These are phyloP conservation scores for Rickenella mellea DNA, from an alignment of 768 basidiomycete genomes.

Conservation along the genomic window DNA sequence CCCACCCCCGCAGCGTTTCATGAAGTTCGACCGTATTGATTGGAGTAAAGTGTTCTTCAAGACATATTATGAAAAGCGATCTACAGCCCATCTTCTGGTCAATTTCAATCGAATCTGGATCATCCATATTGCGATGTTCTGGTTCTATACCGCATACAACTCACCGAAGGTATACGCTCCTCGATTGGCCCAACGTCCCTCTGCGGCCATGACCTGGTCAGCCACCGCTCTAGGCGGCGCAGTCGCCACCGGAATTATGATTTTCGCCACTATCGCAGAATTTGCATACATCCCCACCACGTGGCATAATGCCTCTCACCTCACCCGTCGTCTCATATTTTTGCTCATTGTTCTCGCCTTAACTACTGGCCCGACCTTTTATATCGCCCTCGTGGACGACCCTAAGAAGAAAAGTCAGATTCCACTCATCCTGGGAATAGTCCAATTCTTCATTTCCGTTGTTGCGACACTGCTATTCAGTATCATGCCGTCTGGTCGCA, in stretches of 20 bases:
- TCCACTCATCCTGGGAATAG: constrained; percentile 85
- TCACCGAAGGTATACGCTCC: constrained; percentile 87
- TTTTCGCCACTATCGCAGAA: constrained; percentile 85
- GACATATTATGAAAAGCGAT: constrained; percentile 96
- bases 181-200: constrained; percentile 51
- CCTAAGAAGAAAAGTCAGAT: constrained; percentile 48
- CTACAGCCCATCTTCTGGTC: constrained; percentile 85
- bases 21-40: constrained; percentile 84
- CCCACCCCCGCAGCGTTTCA: constrained; percentile 86
- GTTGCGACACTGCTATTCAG: constrained; percentile 76
- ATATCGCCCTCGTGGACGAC: constrained; percentile 80
- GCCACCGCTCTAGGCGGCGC: constrained; percentile 93
- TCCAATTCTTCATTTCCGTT: constrained; percentile 89
- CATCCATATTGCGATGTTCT: constrained; percentile 85
- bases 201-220: constrained; percentile 89
- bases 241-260: constrained; percentile 90
- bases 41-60: constrained; percentile 98
- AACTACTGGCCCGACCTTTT: constrained; percentile 89
- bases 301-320: constrained; percentile 97
- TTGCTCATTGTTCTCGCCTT: constrained; percentile 86
- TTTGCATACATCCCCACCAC: constrained; percentile 97
- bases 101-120: constrained; percentile 99
- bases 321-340: constrained; percentile 89
- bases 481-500: constrained; percentile 87
- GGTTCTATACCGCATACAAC: constrained; percentile 98